Evolutionary conservation across 257 asterid species (phyloP).

Genomic region (Salvia splendens): DNA sequence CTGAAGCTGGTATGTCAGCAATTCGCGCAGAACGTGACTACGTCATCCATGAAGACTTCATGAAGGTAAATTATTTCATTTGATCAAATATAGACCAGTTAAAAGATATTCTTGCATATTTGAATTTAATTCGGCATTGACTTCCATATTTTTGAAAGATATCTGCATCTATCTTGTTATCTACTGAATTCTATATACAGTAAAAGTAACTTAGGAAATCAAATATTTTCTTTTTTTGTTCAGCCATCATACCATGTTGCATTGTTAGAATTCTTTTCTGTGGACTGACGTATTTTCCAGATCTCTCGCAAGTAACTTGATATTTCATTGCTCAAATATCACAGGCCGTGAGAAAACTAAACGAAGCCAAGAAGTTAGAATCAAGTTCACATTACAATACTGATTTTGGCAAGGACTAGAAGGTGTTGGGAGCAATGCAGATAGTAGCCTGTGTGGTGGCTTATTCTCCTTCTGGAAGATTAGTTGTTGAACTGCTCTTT

Average conservation of each 20-base stretch:
- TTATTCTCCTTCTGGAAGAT: neutral
- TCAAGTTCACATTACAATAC: constrained; percentile 82
- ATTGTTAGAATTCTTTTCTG: neutral
- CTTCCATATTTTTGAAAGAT: neutral
- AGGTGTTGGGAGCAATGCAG: constrained; percentile 1
- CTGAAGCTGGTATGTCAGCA: constrained; percentile 96
- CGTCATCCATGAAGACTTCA: constrained; percentile 96
- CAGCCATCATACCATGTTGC: neutral
- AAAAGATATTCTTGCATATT: neutral
- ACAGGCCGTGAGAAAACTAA: constrained; percentile 90
- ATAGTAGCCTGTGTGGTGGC: neutral
- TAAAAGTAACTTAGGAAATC: no score
- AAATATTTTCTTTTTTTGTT: neutral
- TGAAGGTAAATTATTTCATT: constrained; percentile 60
- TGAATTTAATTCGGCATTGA: neutral
- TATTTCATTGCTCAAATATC: constrained; percentile 7
- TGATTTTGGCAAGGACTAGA: constrained; percentile 85
- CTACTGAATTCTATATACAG: no score
- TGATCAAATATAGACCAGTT: neutral
- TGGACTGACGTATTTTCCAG: neutral
- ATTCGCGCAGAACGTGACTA: constrained; percentile 95
- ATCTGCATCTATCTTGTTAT: neutral
- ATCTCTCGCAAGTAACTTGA: neutral
- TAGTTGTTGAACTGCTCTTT: neutral
- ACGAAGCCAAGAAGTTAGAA: constrained; percentile 94